These are phyloP conservation scores for Populus tomentosa DNA, from an alignment of 441 rosid genomes.

Conservation along the genomic window DNA sequence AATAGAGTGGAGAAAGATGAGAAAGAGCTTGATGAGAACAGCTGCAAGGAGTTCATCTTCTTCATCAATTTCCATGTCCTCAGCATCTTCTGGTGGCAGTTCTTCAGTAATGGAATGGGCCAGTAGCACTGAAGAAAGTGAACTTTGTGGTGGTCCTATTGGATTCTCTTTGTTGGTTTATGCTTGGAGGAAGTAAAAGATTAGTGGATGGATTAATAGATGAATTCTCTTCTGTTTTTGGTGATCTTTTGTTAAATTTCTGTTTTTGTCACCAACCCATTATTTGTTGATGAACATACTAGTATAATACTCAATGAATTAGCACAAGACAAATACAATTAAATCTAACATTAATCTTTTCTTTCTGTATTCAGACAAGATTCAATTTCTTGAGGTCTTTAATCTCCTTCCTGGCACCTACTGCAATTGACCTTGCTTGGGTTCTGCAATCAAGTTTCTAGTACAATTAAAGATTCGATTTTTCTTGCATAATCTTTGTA, in stretches of 20 bases:
- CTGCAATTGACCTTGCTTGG: neutral
- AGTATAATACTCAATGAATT: constrained; percentile 7
- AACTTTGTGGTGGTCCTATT: constrained; percentile 35
- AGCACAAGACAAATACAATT: neutral
- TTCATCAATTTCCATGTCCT: constrained; percentile 72
- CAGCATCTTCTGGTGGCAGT: constrained; percentile 69
- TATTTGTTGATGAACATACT: constrained; percentile 28
- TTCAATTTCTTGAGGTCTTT: neutral
- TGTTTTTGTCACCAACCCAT: constrained; percentile 1
- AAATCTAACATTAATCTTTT: constrained; percentile 2
- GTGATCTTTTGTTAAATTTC: neutral
- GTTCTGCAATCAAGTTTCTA: neutral
- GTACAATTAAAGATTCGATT: neutral
- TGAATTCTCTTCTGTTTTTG: neutral
- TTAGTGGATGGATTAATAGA: neutral
- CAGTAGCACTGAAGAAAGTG: constrained; percentile 63
- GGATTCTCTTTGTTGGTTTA: constrained; percentile 76
- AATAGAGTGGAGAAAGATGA: constrained; percentile 72
- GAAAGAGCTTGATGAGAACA: constrained; percentile 46
- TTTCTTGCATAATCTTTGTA: neutral
- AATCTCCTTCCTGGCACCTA: neutral
- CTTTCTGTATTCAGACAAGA: neutral
- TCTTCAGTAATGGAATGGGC: constrained; percentile 93
- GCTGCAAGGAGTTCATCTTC: constrained; percentile 63
- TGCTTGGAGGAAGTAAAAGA: constrained; percentile 75